A percentile compares a stretch with the other conserved stretches of the same genome.
These are phyloP conservation scores for Hypoxylon fuscum DNA, from an alignment of 495 filamentous ascomycete genomes.

Conservation along the genomic window DNA sequence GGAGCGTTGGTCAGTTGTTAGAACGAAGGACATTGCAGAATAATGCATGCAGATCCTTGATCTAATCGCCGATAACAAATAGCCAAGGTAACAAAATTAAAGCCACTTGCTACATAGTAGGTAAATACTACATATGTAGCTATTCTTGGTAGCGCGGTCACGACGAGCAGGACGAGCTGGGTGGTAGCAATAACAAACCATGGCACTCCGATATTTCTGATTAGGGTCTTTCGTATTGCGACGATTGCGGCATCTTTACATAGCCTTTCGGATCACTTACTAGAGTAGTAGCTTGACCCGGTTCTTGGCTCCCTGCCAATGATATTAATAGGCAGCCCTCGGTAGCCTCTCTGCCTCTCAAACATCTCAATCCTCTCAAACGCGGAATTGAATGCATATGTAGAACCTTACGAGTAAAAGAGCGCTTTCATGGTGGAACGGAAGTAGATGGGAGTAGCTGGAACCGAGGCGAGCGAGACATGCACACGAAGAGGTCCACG, in stretches of 20 bases:
- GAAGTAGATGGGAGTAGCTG: slow-evolving; percentile 2
- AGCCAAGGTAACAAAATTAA: slow-evolving; percentile 12
- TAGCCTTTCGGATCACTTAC: slow-evolving; percentile 27
- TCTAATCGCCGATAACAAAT: slow-evolving; percentile 8
- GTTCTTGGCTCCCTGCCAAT: slow-evolving; percentile 18
- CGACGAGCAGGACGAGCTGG: neutral
- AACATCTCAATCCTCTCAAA: slow-evolving; percentile 1
- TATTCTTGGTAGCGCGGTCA: slow-evolving; percentile 23
- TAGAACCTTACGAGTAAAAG: too few species aligned
- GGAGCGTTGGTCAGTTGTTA: neutral
- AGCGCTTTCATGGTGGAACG: neutral
- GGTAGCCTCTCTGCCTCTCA: too few species aligned
- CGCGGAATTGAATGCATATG: slow-evolving; percentile 7
- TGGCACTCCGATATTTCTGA: slow-evolving; percentile 1
- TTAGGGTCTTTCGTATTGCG: slow-evolving; percentile 32
- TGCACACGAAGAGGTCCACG: neutral
- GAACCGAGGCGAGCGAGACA: slow-evolving; percentile 1
- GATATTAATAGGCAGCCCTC: slow-evolving; percentile 6
- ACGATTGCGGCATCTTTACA: slow-evolving; percentile 16
- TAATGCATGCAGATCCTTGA: slow-evolving; percentile 15
- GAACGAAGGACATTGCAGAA: neutral
- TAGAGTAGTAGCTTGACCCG: slow-evolving; percentile 27
- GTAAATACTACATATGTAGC: too few species aligned
- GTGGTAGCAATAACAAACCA: slow-evolving; percentile 1
- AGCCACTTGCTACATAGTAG: neutral